Conservation (phyloP, 495 filamentous ascomycete genomes). For the Xylaria intraflava region DNA sequence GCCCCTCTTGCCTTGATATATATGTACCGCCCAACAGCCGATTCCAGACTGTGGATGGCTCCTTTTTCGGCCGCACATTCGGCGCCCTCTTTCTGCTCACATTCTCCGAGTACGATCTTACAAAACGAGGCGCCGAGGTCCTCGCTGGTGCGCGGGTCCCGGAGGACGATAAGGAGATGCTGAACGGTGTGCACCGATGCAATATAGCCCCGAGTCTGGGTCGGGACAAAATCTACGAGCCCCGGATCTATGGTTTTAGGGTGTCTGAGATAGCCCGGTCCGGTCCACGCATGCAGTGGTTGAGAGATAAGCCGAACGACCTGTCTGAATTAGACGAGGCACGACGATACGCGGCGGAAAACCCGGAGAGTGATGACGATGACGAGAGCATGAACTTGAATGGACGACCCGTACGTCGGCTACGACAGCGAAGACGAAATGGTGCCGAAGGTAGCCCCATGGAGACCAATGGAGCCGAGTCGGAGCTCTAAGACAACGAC, state of each 20-base stretch:
- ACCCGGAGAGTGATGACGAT: conserved; percentile 40
- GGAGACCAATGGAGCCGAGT: conserved; percentile 46
- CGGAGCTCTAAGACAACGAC: conserved; percentile 32
- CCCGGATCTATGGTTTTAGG: conserved; percentile 92
- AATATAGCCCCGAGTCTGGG: conserved; percentile 90
- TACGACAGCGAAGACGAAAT: conserved; percentile 31
- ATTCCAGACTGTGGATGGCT: conserved; percentile 96
- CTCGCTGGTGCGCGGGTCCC: conserved; percentile 30
- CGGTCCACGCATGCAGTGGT: conserved; percentile 94
- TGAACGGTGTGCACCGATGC: conserved; percentile 76
- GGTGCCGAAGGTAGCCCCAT: conserved; percentile 47
- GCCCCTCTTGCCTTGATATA: conserved; percentile 91
- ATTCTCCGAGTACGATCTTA: conserved; percentile 88
- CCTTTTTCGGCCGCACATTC: conserved; percentile 97
- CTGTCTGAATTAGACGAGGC: conserved; percentile 79
- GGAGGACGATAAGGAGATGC: conserved; percentile 43
- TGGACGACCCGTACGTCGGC: conserved; percentile 28
- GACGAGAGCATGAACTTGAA: conserved; percentile 41
- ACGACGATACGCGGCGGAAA: conserved; percentile 46
- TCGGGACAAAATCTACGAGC: conserved; percentile 77
- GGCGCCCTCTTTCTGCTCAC: conserved; percentile 92
- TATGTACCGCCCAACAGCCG: conserved; percentile 96
- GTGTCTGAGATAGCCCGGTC: conserved; percentile 81
- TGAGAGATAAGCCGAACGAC: conserved; percentile 75
- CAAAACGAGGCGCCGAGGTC: conserved; percentile 43